A percentile compares a stretch with the other conserved stretches of the same genome.
Conservation (phyloP, 129 eudicot species). For the Flaveria brownii region DNA sequence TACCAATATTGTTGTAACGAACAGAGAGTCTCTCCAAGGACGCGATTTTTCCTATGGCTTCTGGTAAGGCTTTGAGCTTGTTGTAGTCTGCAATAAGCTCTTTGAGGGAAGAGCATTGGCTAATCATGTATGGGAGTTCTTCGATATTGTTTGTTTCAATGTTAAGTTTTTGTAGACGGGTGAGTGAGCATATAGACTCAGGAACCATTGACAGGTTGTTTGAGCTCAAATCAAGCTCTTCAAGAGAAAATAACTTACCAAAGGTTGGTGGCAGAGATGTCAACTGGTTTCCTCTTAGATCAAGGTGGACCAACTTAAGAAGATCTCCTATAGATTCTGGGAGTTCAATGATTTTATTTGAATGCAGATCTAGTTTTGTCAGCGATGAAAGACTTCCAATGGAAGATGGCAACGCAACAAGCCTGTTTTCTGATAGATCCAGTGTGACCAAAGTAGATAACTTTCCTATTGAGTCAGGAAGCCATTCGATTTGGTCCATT, state of each 20-base stretch:
- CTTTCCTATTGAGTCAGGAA: slow-evolving; percentile 89
- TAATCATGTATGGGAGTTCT: slow-evolving; percentile 80
- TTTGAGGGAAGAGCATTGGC: slow-evolving; percentile 62
- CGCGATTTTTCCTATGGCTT: slow-evolving; percentile 70
- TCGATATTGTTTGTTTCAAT: slow-evolving; percentile 79
- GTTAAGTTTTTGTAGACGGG: slow-evolving; percentile 53
- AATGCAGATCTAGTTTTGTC: slow-evolving; percentile 63
- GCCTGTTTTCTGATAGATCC: slow-evolving; percentile 74
- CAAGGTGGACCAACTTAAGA: slow-evolving; percentile 54
- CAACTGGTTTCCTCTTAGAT: slow-evolving; percentile 73
- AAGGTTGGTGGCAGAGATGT: slow-evolving; percentile 55
- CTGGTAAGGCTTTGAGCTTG: slow-evolving; percentile 87
- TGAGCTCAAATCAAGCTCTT: slow-evolving; percentile 87
- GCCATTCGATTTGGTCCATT: slow-evolving; percentile 88
- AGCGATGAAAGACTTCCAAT: slow-evolving; percentile 68
- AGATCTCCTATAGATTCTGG: slow-evolving; percentile 82
- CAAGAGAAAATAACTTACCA: slow-evolving; percentile 53
- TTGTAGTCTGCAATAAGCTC: slow-evolving; percentile 88
- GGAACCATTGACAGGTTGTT: slow-evolving; percentile 60
- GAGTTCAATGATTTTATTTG: slow-evolving; percentile 58
- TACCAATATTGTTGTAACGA: slow-evolving; percentile 69
- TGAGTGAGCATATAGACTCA: slow-evolving; percentile 68
- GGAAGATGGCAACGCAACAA: slow-evolving; percentile 56
- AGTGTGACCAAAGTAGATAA: slow-evolving; percentile 57
- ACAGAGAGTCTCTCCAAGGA: slow-evolving; percentile 64